Evolutionary conservation across 2,329 filamentous ascomycete genomes (phyloP), one percentile per base, ranked within the genome.

Genomic region (Teratosphaeria pseudoeucalypti): DNA sequence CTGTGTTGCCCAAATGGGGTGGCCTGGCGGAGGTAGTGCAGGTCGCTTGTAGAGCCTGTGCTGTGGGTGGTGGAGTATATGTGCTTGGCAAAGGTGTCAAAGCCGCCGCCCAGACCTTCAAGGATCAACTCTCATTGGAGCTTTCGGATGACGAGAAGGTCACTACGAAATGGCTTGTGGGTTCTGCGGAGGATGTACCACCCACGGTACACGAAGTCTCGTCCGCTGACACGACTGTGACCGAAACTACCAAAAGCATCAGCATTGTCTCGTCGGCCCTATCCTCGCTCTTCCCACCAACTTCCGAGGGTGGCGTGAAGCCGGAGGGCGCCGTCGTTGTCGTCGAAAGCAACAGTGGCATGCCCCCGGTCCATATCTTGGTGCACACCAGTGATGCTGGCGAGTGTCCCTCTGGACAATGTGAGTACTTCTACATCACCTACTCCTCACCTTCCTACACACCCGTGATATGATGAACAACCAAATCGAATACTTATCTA

Each of bases 401-500:
- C 63, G 92, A 97, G 78, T 97, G 94, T 73, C 92, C 92, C 29
- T 65, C 75, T 63, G 85, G 87, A 76, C 91, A 97, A 85, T 86
- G 92, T 99, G 83, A 90, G 92, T 89, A 60, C 16, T 29, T 62
- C 64, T 47, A 43, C 43, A 62, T 34, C 19, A 16, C 9, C 12
- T 23, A 5, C 19, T 10, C 16, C 10, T 37, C 6, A 14, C 11
- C 39, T 4, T 49, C 14, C 47, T 23, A 39, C 37, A 34, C 57
- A 58, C 39, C 34, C 61, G 69, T 80, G 82, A 80, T 72, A 88
- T 91, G 92, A 96, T 97, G 92, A 96, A 76, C 76, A 77, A 82
- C 77, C 75, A 80, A 81, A 76, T 81, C 76, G 82, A 95, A 94
- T 90, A 92, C 92, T 97, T 97, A 97, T 96, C 92, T 96, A 97